A percentile compares a stretch with the other conserved stretches of the same genome.
Conservation (phyloP, 2,329 filamentous ascomycete species). For the Ceratocystis ficicola region DNA sequence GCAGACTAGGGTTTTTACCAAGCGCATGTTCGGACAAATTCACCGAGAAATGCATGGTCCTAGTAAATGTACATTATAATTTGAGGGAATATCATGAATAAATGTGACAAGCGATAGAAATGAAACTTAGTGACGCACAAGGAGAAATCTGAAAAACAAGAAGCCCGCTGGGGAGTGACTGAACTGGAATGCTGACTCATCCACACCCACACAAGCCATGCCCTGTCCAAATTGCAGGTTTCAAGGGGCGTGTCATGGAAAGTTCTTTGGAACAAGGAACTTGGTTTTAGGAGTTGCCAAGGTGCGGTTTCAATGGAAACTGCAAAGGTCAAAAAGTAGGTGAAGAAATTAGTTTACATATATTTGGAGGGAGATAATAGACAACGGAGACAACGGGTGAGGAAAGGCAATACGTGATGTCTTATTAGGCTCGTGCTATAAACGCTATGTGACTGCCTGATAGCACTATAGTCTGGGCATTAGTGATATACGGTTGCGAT, state of each 20-base stretch:
- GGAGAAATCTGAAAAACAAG: background rate
- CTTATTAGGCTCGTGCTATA: background rate
- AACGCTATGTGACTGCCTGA: background rate
- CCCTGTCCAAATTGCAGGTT: background rate
- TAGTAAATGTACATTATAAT: background rate
- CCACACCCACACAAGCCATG: background rate
- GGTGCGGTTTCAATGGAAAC: background rate
- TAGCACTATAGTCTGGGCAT: background rate
- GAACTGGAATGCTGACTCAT: background rate
- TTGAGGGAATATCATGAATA: background rate
- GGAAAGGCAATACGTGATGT: background rate
- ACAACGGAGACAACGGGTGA: background rate
- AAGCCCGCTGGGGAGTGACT: background rate
- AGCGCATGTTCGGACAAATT: no score
- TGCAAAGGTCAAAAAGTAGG: background rate
- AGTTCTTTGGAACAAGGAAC: background rate
- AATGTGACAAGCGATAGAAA: background rate
- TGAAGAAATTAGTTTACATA: no score
- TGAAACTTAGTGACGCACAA: background rate
- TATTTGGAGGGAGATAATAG: background rate
- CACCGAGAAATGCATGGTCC: background rate
- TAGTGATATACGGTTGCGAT: background rate
- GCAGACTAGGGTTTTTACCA: background rate
- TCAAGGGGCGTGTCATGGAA: constrained; percentile 9
- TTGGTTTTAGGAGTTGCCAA: background rate